Evolutionary conservation across 2,329 filamentous ascomycete species (phyloP).

Genomic region (Monilinia fructigena): DNA sequence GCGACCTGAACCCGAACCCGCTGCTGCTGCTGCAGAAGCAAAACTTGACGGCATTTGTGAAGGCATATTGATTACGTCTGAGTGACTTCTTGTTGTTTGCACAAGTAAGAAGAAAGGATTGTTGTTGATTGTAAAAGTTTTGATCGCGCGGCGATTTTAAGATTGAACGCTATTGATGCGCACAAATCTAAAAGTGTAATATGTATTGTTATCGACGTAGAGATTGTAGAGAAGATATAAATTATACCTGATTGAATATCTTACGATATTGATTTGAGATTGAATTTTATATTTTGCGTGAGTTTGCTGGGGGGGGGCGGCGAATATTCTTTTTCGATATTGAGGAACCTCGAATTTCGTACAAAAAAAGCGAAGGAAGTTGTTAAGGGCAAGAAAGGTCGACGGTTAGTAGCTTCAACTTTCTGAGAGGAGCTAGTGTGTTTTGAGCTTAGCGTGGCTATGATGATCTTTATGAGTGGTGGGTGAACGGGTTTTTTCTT

Average conservation of each 20-base stretch:
- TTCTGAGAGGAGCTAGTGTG: background rate
- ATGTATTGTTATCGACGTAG: background rate
- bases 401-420: constrained; percentile 12
- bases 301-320: background rate
- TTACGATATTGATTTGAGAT: constrained; percentile 5
- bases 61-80: constrained; percentile 21
- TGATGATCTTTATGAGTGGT: background rate
- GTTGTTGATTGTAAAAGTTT: constrained; percentile 14
- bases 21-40: constrained; percentile 75
- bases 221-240: constrained; percentile 11
- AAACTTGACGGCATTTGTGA: constrained; percentile 70
- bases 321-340: constrained; percentile 8
- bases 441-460: background rate
- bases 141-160: constrained; percentile 14
- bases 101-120: constrained; percentile 1
- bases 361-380: constrained; percentile 20
- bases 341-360: constrained; percentile 18
- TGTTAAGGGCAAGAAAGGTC: constrained; percentile 19
- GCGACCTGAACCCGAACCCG: constrained; percentile 58
- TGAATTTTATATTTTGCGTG: constrained; percentile 2
- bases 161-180: constrained; percentile 9
- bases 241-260: constrained; percentile 6
- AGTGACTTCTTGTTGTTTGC: constrained; percentile 11
- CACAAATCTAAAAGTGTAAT: constrained; percentile 16
- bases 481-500: too few relatives aligned